These are phyloP conservation scores for Osmozyma mogii DNA, from an alignment of 805 yeast species.

Conservation along the genomic window DNA sequence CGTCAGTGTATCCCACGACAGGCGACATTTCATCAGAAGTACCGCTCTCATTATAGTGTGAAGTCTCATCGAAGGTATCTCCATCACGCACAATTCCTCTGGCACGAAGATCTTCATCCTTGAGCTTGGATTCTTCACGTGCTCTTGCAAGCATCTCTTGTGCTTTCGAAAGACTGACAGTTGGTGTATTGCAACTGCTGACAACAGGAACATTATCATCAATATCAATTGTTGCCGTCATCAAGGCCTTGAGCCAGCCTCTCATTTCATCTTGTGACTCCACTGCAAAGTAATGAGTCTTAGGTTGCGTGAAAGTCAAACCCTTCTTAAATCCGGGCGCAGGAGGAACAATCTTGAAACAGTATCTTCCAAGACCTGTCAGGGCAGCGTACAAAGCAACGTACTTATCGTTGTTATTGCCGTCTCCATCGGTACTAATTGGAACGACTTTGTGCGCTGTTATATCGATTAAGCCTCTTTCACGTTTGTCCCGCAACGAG, in stretches of 20 bases:
- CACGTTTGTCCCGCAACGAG: constrained; percentile 68
- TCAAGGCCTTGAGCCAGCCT: constrained; percentile 88
- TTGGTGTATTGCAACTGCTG: constrained; percentile 92
- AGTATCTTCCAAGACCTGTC: constrained; percentile 87
- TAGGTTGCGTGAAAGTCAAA: constrained; percentile 91
- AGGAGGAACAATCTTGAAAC: constrained; percentile 92
- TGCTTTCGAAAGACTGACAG: constrained; percentile 79
- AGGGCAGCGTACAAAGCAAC: constrained; percentile 86
- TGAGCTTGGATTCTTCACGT: constrained; percentile 59
- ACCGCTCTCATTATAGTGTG: constrained; percentile 8
- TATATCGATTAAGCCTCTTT: constrained; percentile 89
- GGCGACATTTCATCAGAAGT: constrained; percentile 22
- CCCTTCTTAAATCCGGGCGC: constrained; percentile 97
- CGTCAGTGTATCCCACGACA: constrained; percentile 22
- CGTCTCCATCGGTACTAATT: constrained; percentile 30
- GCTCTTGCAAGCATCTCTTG: constrained; percentile 80
- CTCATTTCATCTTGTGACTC: constrained; percentile 89
- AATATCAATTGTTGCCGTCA: constrained; percentile 93
- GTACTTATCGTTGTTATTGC: constrained; percentile 69
- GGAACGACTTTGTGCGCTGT: constrained; percentile 91
- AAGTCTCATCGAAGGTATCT: constrained; percentile 5
- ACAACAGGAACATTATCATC: constrained; percentile 90
- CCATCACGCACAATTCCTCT: constrained; percentile 28
- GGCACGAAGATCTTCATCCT: constrained; percentile 43
- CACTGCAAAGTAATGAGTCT: constrained; percentile 92